Conservation (phyloP, 345 rosid genomes). For the Pugionium dolabratum region DNA sequence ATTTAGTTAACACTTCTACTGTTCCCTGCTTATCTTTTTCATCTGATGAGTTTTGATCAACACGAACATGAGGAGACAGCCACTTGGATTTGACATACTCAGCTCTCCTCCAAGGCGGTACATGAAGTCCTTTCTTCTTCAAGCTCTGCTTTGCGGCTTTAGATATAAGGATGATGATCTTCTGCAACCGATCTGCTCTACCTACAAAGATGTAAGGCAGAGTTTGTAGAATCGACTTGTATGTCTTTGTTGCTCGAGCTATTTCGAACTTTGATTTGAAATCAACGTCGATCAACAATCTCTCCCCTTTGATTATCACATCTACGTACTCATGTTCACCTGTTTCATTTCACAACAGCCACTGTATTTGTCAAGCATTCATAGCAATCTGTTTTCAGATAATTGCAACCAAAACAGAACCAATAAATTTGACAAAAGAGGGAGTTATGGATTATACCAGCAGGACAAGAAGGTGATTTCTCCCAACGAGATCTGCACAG, state of each 20-base stretch:
- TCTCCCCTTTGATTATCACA: constrained; percentile 59
- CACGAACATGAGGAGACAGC: constrained; percentile 60
- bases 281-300: constrained; percentile 72
- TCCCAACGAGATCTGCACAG: constrained; percentile 92
- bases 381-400: neutral
- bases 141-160: constrained; percentile 78
- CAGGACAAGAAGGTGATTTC: constrained; percentile 61
- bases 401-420: neutral
- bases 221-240: constrained; percentile 65
- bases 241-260: constrained; percentile 76
- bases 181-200: constrained; percentile 63
- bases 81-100: constrained; percentile 86
- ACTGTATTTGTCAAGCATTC: neutral
- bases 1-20: constrained; percentile 21
- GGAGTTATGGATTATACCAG: constrained; percentile 52
- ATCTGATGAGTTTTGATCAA: constrained; percentile 11
- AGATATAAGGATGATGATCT: constrained; percentile 57
- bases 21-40: constrained; percentile 17
- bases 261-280: constrained; percentile 86
- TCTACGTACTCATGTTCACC: constrained; percentile 82
- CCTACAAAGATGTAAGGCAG: constrained; percentile 81
- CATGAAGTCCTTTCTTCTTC: constrained; percentile 87
- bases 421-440: neutral
- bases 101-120: constrained; percentile 88
- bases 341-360: constrained; percentile 36